Conservation (phyloP, 306 rosid genomes). For the Castanea mollissima region DNA sequence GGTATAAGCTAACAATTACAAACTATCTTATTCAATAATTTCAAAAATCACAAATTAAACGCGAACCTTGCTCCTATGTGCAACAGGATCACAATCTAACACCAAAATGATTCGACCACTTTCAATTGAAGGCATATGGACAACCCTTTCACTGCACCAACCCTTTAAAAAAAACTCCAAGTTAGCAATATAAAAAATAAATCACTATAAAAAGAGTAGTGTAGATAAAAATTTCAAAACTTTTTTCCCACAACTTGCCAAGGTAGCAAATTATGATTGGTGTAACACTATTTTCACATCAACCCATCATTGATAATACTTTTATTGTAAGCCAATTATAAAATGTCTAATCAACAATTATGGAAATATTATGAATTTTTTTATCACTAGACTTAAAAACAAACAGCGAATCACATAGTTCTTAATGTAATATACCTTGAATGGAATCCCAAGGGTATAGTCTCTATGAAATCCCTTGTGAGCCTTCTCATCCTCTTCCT, state of each 20-base stretch:
- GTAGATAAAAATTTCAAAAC: too few relatives aligned
- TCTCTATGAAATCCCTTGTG: constrained; percentile 69
- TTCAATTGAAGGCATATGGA: constrained; percentile 22
- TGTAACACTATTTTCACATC: too few relatives aligned
- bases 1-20: neutral
- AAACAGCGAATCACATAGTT: too few relatives aligned
- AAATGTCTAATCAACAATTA: too few relatives aligned
- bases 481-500: constrained; percentile 56
- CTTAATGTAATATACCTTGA: constrained; percentile 38
- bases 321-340: too few relatives aligned
- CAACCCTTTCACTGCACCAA: constrained; percentile 57
- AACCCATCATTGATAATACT: too few relatives aligned
- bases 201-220: neutral
- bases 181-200: constrained; percentile 4
- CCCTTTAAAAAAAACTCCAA: constrained; percentile 40
- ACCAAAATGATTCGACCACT: constrained; percentile 56
- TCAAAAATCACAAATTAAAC: neutral
- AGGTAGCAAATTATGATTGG: too few relatives aligned
- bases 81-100: constrained; percentile 47
- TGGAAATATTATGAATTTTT: too few relatives aligned
- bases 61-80: constrained; percentile 63
- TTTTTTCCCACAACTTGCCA: too few relatives aligned
- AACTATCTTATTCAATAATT: neutral
- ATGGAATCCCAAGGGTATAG: constrained; percentile 60
- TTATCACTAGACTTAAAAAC: too few relatives aligned